Conservation (phyloP, 352 stramenopile species). For the Halophytophthora polymorphica region DNA sequence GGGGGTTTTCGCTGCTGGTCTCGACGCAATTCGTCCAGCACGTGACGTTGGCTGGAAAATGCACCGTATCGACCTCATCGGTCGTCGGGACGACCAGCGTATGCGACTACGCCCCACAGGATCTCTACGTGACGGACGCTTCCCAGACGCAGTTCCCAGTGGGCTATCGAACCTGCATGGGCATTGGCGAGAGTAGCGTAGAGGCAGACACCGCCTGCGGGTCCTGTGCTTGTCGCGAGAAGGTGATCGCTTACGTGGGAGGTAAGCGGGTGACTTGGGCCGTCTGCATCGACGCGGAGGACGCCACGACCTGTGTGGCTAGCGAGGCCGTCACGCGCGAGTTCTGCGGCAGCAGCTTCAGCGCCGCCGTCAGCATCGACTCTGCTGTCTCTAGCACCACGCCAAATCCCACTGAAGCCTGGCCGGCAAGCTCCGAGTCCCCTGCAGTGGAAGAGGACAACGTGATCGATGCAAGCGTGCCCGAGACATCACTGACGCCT, state of each 20-base stretch:
- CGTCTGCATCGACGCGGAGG: conserved; percentile 23
- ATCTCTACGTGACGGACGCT: conserved; percentile 33
- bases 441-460: conserved; percentile 17
- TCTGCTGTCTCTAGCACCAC: neutral
- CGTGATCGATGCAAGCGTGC: conserved; percentile 3
- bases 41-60: neutral
- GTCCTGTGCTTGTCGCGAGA: conserved; percentile 39
- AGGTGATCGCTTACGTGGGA: conserved; percentile 15
- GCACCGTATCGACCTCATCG: conserved; percentile 7
- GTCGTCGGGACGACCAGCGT: conserved; percentile 11
- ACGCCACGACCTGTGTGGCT: conserved; percentile 14
- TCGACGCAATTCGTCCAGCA: conserved; percentile 6
- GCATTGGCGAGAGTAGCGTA: conserved; percentile 4
- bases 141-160: conserved; percentile 23
- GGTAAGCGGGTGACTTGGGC: conserved; percentile 22
- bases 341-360: conserved; percentile 11
- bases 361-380: conserved; percentile 3
- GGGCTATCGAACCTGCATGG: conserved; percentile 33
- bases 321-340: conserved; percentile 4
- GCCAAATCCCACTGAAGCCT: neutral
- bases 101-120: conserved; percentile 19
- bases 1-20: conserved; percentile 3
- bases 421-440: neutral
- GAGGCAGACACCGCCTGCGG: conserved; percentile 9
- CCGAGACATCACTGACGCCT: conserved; percentile 6